Conservation (phyloP, 192 early-diverging fungal genomes). For the Dissophora ornata region DNA sequence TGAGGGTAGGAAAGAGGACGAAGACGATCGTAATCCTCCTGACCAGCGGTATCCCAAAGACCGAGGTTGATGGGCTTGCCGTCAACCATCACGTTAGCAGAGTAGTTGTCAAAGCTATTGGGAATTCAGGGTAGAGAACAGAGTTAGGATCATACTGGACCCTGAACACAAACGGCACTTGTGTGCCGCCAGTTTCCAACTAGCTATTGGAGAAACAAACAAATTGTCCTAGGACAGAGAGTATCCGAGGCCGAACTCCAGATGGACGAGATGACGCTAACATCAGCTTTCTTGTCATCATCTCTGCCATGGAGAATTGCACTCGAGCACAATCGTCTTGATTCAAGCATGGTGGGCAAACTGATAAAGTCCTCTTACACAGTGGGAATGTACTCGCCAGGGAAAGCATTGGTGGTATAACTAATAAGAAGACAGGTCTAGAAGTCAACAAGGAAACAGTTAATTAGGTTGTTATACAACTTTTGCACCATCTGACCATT, state of each 20-base stretch:
- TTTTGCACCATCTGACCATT: background rate
- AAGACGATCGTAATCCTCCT: conserved; percentile 98
- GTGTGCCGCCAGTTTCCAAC: too few relatives aligned
- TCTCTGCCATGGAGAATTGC: too few relatives aligned
- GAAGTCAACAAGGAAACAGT: background rate
- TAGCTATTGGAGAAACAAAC: too few relatives aligned
- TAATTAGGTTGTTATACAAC: background rate
- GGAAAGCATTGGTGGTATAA: conserved; percentile 99
- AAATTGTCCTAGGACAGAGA: too few relatives aligned
- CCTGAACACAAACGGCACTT: too few relatives aligned
- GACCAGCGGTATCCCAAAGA: conserved; percentile 98
- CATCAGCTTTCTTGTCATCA: too few relatives aligned
- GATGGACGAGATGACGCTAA: too few relatives aligned
- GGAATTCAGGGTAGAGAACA: background rate
- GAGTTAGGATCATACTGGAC: background rate
- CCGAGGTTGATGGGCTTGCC: conserved; percentile 98
- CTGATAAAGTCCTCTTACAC: too few relatives aligned
- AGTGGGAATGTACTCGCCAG: conserved; percentile 99
- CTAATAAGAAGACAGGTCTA: conserved; percentile 98
- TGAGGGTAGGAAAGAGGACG: conserved; percentile 98
- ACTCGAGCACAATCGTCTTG: too few relatives aligned
- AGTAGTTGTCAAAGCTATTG: conserved; percentile 96
- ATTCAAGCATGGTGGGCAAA: too few relatives aligned
- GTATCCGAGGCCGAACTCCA: too few relatives aligned
- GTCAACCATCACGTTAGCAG: conserved; percentile 99